phyloP scores from a whole-genome alignment of 2,329 filamentous ascomycete genomes.

The Talaromyces sp. region DNA sequence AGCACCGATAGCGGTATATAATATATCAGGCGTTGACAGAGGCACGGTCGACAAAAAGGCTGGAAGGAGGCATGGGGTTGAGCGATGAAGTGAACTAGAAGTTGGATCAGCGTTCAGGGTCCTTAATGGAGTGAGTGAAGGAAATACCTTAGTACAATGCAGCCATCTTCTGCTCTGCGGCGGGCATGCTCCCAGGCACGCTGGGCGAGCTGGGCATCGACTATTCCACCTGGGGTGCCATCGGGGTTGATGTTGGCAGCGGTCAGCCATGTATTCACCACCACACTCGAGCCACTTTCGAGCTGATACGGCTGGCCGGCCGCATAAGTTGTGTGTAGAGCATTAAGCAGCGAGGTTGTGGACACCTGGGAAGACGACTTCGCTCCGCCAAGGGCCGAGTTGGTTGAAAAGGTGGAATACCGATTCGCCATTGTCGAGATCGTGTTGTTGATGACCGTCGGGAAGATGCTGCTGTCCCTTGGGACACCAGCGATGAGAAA shows the following conservation, averaged over 20 bases:
- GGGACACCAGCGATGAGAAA: slow-evolving; percentile 5
- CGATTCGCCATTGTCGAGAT: slow-evolving; percentile 50
- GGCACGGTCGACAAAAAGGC: slow-evolving; percentile 80
- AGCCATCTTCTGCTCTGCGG: slow-evolving; percentile 89
- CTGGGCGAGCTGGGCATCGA: slow-evolving; percentile 71
- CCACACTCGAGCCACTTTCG: slow-evolving; percentile 83
- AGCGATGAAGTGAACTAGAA: slow-evolving; percentile 75
- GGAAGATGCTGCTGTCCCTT: neutral
- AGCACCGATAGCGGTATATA: slow-evolving; percentile 74
- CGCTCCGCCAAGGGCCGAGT: slow-evolving; percentile 44
- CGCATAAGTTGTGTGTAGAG: slow-evolving; percentile 82
- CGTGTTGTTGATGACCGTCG: neutral
- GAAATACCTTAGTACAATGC: slow-evolving; percentile 77
- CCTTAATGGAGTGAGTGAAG: too few species aligned
- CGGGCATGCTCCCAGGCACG: slow-evolving; percentile 96
- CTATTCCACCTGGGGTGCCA: slow-evolving; percentile 66
- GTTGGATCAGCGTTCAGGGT: neutral
- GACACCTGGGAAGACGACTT: slow-evolving; percentile 68
- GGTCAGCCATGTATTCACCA: slow-evolving; percentile 93
- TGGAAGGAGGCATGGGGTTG: slow-evolving; percentile 74
- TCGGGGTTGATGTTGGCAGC: slow-evolving; percentile 65
- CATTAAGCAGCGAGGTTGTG: slow-evolving; percentile 86
- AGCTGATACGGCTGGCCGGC: slow-evolving; percentile 76
- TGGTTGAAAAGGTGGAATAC: slow-evolving; percentile 58
- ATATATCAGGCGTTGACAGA: slow-evolving; percentile 65